A percentile compares a stretch with the other conserved stretches of the same genome.
phyloP scores from a whole-genome alignment of 1,139 yeast species.

The Blastobotrys petasosporus region DNA sequence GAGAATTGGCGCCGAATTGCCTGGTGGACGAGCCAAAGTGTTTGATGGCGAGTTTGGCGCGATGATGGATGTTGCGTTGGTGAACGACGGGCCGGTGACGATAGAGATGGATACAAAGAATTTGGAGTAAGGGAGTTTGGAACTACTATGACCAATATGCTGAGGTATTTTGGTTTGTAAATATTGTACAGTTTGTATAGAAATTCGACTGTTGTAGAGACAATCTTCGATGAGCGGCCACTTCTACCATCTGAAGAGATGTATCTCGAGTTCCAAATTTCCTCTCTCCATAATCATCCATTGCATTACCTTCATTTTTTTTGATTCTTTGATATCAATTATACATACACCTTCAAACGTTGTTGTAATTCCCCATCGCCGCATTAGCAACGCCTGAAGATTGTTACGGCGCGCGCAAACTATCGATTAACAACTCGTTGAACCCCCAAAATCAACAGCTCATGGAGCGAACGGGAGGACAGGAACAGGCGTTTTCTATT shows the following conservation, averaged over 20 bases:
- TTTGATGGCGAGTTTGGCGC: conserved; percentile 91
- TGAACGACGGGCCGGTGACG: conserved; percentile 83
- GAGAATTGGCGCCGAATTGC: conserved; percentile 41
- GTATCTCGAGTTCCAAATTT: not conserved
- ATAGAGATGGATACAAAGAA: conserved; percentile 56
- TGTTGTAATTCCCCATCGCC: no score
- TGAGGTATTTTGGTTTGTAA: not conserved
- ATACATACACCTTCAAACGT: no score
- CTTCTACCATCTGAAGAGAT: not conserved
- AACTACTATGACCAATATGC: not conserved
- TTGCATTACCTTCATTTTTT: no score
- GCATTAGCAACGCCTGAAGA: no score
- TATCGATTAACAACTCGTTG: no score
- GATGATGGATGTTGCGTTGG: conserved; percentile 87
- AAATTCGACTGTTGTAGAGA: not conserved
- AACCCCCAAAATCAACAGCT: no score
- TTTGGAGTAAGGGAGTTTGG: not conserved
- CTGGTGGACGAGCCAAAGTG: conserved; percentile 43
- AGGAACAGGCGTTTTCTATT: no score
- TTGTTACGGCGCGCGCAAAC: no score
- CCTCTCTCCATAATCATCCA: not conserved
- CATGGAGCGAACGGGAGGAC: no score
- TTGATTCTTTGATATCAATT: no score
- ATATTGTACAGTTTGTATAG: not conserved
- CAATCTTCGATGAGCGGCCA: not conserved